Evolutionary conservation across 352 stramenopile genomes (phyloP).

Genomic region (Pythium grandisporangium): DNA sequence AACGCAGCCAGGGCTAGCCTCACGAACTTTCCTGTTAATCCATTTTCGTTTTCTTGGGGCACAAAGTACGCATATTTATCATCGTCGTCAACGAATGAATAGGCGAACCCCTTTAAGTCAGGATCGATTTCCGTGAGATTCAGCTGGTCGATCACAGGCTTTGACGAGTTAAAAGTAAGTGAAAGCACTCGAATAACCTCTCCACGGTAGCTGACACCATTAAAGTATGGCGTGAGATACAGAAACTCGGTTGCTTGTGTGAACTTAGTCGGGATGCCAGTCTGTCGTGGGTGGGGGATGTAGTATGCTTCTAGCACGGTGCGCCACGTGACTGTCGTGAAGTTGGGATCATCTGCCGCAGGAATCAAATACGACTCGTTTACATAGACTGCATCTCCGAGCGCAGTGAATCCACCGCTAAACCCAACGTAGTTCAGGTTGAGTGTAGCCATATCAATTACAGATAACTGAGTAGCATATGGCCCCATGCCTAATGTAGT

Average conservation of each 20-base stretch:
- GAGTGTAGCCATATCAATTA: slow-evolving; percentile 47
- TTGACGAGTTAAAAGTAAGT: slow-evolving; percentile 32
- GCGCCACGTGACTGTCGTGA: slow-evolving; percentile 27
- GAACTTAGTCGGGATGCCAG: slow-evolving; percentile 19
- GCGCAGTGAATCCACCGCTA: slow-evolving; percentile 47
- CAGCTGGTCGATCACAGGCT: slow-evolving; percentile 44
- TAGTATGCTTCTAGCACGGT: slow-evolving; percentile 44
- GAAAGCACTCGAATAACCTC: slow-evolving; percentile 42
- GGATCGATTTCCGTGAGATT: slow-evolving; percentile 32
- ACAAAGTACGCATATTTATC: slow-evolving; percentile 60
- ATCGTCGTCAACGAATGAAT: slow-evolving; percentile 48
- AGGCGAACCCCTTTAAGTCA: slow-evolving; percentile 36
- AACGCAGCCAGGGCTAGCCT: slow-evolving; percentile 45
- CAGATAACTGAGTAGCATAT: slow-evolving; percentile 40
- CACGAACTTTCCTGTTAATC: slow-evolving; percentile 54
- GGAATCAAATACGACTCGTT: slow-evolving; percentile 59
- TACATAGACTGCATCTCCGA: slow-evolving; percentile 31
- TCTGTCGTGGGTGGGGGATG: slow-evolving; percentile 25
- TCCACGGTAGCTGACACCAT: slow-evolving; percentile 35
- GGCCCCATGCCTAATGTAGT: slow-evolving; percentile 51
- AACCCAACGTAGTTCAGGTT: slow-evolving; percentile 46
- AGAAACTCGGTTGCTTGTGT: slow-evolving; percentile 46
- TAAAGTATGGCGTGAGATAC: slow-evolving; percentile 64
- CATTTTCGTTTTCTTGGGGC: slow-evolving; percentile 37
- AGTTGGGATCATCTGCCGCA: slow-evolving; percentile 35